Evolutionary conservation across 371 early-diverging fungal genomes (phyloP).

Genomic region (Phascolomyces articulosus): DNA sequence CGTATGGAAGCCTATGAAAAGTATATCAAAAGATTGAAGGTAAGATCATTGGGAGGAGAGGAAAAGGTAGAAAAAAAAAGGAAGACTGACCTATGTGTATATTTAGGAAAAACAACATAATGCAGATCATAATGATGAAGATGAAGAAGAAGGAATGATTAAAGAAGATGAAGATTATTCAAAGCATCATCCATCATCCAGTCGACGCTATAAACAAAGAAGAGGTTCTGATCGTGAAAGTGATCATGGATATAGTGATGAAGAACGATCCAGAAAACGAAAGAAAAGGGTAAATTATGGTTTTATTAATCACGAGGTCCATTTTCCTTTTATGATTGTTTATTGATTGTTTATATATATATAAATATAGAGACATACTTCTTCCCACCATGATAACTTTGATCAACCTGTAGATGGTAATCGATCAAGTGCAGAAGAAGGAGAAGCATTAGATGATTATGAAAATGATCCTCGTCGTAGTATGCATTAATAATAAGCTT

Average conservation of each 20-base stretch:
- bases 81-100: neutral
- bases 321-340: neutral
- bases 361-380: constrained; percentile 1
- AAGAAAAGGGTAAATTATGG: constrained; percentile 18
- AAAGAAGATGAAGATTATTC: constrained; percentile 27
- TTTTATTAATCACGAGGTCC: no score
- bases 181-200: constrained; percentile 13
- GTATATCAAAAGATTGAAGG: constrained; percentile 69
- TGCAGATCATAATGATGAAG: constrained; percentile 26
- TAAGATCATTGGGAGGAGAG: constrained; percentile 18
- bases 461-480: constrained; percentile 15
- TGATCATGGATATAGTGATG: constrained; percentile 17
- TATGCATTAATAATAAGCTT: neutral
- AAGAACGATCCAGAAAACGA: constrained; percentile 16
- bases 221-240: constrained; percentile 23
- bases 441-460: constrained; percentile 27
- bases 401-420: constrained; percentile 12
- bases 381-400: constrained; percentile 5
- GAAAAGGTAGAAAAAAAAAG: neutral
- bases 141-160: constrained; percentile 29
- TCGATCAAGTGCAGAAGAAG: constrained; percentile 24
- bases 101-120: constrained; percentile 21
- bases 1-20: constrained; percentile 79
- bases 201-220: constrained; percentile 11
- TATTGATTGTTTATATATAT: neutral